These are phyloP conservation scores for Scenedesmus sp. DNA, from an alignment of 163 green algal genomes.

Conservation along the genomic window DNA sequence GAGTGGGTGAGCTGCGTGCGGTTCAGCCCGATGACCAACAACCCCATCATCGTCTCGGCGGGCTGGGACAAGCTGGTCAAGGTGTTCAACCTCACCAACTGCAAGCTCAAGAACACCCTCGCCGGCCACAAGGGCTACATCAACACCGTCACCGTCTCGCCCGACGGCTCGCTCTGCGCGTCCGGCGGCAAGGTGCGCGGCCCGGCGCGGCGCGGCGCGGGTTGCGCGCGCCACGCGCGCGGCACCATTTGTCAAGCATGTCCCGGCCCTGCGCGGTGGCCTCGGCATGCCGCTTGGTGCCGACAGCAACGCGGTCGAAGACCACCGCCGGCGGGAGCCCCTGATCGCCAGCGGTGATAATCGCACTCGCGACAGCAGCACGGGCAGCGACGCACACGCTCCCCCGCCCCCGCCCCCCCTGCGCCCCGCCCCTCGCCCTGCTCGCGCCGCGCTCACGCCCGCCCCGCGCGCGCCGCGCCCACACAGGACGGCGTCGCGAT, in stretches of 20 bases:
- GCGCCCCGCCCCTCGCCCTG: not conserved
- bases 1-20: constrained; percentile 98
- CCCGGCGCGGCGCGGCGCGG: no score
- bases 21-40: constrained; percentile 95
- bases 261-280: constrained; percentile 31
- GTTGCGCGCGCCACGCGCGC: not conserved
- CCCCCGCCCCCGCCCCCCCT: not conserved
- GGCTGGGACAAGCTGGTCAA: constrained; percentile 96
- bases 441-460: not conserved
- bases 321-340: constrained; percentile 27
- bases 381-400: no score
- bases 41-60: constrained; percentile 96
- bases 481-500: constrained; percentile 95
- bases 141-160: constrained; percentile 98
- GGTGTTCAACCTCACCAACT: constrained; percentile 93
- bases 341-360: constrained; percentile 13
- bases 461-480: not conserved
- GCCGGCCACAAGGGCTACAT: constrained; percentile 95
- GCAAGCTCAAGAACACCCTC: constrained; percentile 98
- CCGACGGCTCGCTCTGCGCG: constrained; percentile 98
- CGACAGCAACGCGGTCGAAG: constrained; percentile 39
- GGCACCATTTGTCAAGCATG: constrained; percentile 48
- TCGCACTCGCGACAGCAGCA: no score
- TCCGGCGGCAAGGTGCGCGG: constrained; percentile 90
- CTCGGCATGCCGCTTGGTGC: constrained; percentile 42